phyloP scores from a whole-genome alignment of 2,329 filamentous ascomycete genomes.

The Aspergillus awamori region DNA sequence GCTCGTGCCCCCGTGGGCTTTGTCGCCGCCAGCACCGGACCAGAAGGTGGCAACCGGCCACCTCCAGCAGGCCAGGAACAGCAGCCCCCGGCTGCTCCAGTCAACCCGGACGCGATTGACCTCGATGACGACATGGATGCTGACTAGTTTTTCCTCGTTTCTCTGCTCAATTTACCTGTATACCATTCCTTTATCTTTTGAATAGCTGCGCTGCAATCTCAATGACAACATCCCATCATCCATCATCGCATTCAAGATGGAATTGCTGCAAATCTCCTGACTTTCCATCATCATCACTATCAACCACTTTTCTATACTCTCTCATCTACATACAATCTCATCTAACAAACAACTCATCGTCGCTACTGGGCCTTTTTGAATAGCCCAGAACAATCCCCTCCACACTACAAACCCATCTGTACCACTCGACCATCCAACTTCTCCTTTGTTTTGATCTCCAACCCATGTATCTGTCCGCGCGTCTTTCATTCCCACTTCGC shows the following conservation, averaged over 20 bases:
- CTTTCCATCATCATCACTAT: not conserved
- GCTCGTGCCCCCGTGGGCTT: slow-evolving; percentile 88
- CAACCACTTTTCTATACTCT: not conserved
- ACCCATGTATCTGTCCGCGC: too few relatives aligned
- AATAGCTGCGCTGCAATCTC: not conserved
- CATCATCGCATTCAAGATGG: not conserved
- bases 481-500: too few relatives aligned
- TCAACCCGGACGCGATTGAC: slow-evolving; percentile 87
- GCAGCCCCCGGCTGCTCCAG: slow-evolving; percentile 39
- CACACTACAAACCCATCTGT: too few relatives aligned
- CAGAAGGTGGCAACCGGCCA: slow-evolving; percentile 62
- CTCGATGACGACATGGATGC: slow-evolving; percentile 63
- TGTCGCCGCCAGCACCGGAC: slow-evolving; percentile 79
- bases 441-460: too few relatives aligned
- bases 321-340: too few relatives aligned
- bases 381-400: too few relatives aligned
- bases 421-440: too few relatives aligned
- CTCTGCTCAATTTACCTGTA: not conserved
- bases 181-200: slow-evolving; percentile 12
- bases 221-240: not conserved
- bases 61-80: slow-evolving; percentile 37
- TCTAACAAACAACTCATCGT: too few relatives aligned
- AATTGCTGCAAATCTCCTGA: not conserved
- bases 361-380: too few relatives aligned
- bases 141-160: slow-evolving; percentile 24